Evolutionary conservation across 2,329 filamentous ascomycete genomes (phyloP).

Genomic region (Claviceps monticola): DNA sequence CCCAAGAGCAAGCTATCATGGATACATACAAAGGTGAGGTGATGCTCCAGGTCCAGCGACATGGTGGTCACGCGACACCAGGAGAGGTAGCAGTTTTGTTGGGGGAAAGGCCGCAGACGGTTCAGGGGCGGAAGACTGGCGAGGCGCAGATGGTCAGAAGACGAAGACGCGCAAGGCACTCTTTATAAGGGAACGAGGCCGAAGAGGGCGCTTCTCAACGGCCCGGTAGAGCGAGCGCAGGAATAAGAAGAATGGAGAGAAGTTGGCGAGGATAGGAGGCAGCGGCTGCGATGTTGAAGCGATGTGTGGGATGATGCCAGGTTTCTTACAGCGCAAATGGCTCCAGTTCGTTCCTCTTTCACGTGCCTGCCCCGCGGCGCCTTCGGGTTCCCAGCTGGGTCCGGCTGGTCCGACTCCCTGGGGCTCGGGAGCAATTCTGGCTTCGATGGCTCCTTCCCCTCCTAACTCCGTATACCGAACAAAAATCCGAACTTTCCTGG

Average conservation of each 20-base stretch:
- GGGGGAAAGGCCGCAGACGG: not conserved
- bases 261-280: not conserved
- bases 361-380: conserved; percentile 2
- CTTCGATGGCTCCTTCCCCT: not conserved
- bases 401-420: too few species aligned
- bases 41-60: conserved; percentile 67
- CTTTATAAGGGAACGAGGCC: not conserved
- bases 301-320: conserved; percentile 1
- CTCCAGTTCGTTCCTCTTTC: not conserved
- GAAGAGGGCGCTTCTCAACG: not conserved
- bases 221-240: not conserved
- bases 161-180: not conserved
- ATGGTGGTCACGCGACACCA: conserved; percentile 23
- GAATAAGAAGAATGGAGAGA: conserved; percentile 1
- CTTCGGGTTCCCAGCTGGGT: too few species aligned
- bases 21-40: conserved; percentile 55
- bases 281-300: conserved; percentile 1
- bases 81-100: not conserved
- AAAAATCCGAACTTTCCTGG: not conserved
- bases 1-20: not conserved
- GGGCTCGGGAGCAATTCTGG: not conserved
- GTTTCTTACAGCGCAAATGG: not conserved
- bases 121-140: conserved; percentile 1
- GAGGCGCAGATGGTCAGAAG: not conserved
- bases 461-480: not conserved